Conservation (phyloP, 805 yeast genomes). For the Candida multigemmis region DNA sequence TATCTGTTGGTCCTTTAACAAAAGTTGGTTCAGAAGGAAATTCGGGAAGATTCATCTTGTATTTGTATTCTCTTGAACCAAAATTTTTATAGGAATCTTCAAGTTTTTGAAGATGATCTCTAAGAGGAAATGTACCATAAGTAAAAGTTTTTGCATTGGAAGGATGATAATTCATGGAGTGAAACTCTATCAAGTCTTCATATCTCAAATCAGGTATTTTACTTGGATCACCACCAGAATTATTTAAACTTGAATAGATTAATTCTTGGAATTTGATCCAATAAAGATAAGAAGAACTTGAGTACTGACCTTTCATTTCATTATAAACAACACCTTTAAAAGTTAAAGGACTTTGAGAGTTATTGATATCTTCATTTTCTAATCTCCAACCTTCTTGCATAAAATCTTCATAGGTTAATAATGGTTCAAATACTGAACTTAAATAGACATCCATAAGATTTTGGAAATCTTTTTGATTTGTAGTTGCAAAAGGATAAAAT, state of each 20-base stretch:
- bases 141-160: conserved; percentile 81
- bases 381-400: conserved; percentile 97
- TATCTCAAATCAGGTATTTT: conserved; percentile 67
- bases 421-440: conserved; percentile 79
- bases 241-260: conserved; percentile 75
- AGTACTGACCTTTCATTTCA: conserved; percentile 97
- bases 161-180: conserved; percentile 73
- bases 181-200: conserved; percentile 73
- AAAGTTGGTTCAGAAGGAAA: background rate
- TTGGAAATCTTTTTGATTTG: conserved; percentile 70
- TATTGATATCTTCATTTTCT: conserved; percentile 58
- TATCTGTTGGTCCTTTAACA: conserved; percentile 72
- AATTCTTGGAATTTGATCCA: conserved; percentile 80
- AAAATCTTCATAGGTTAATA: conserved; percentile 72
- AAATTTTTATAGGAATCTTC: conserved; percentile 41
- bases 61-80: conserved; percentile 36
- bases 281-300: conserved; percentile 77
- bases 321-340: conserved; percentile 96
- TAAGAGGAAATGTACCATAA: conserved; percentile 71
- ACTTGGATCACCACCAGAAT: conserved; percentile 92
- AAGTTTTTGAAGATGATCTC: conserved; percentile 48
- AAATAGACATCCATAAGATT: conserved; percentile 83
- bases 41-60: conserved; percentile 14
- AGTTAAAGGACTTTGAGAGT: conserved; percentile 48
- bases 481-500: conserved; percentile 92